A percentile compares a stretch with the other conserved stretches of the same genome.
Conservation (phyloP, 2,329 filamentous ascomycete genomes). For the Claviceps sorghi region DNA sequence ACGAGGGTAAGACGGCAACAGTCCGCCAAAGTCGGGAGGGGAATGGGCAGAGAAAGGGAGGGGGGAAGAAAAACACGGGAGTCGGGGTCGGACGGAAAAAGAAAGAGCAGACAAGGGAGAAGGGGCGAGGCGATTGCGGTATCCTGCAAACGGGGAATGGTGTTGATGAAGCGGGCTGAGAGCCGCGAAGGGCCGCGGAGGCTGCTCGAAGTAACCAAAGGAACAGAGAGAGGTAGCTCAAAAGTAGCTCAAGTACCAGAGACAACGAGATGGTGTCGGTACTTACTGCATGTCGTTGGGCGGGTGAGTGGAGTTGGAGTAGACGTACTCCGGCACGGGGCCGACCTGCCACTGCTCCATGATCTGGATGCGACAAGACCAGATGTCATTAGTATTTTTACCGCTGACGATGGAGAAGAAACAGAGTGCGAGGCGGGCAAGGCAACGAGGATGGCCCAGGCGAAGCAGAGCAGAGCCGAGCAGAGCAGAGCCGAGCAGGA, state of each 20-base stretch:
- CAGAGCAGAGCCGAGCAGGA: background rate
- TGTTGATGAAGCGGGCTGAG: constrained; percentile 5
- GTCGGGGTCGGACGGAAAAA: background rate
- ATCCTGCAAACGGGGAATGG: constrained; percentile 1
- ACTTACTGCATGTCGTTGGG: constrained; percentile 46
- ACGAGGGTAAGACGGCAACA: background rate
- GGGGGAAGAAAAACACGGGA: background rate
- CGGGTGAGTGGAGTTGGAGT: constrained; percentile 38
- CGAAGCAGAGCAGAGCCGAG: background rate
- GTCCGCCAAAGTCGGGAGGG: no score
- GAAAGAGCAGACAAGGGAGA: background rate
- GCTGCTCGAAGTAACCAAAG: background rate
- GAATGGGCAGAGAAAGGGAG: background rate
- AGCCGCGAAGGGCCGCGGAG: background rate
- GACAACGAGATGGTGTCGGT: constrained; percentile 20
- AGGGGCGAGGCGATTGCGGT: background rate
- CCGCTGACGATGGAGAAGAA: constrained; percentile 7
- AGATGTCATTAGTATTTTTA: constrained; percentile 12
- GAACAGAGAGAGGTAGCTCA: no score
- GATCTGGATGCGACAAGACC: constrained; percentile 23
- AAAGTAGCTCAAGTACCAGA: constrained; percentile 13
- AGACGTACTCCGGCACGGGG: constrained; percentile 45
- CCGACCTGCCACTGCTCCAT: constrained; percentile 50
- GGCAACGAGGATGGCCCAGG: constrained; percentile 2
- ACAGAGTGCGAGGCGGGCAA: constrained; percentile 2